Percentiles rank a stretch among this genome's conserved stretches.
These are phyloP conservation scores for Penicillium sp. DNA, from an alignment of 2,329 filamentous ascomycete genomes.

Conservation along the genomic window DNA sequence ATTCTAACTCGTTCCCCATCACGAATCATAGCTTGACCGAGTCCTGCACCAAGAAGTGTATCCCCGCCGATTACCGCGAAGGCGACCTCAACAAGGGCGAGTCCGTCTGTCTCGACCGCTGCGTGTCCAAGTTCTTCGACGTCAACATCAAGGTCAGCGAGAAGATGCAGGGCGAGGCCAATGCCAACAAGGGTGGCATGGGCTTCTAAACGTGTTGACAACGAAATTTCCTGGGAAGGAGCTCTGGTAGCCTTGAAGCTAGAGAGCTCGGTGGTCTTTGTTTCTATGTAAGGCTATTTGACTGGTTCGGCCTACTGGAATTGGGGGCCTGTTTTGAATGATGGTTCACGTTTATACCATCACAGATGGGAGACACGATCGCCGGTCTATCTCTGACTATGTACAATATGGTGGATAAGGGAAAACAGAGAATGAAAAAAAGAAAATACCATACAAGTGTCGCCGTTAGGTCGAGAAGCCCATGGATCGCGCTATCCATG, in stretches of 20 bases:
- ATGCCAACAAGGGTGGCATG: constrained; percentile 59
- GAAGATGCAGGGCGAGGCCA: constrained; percentile 82
- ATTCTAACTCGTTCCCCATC: background rate
- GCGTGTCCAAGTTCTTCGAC: constrained; percentile 97
- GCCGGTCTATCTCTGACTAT: constrained; percentile 22
- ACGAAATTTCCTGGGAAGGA: background rate
- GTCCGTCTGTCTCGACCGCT: constrained; percentile 95
- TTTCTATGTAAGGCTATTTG: constrained; percentile 10
- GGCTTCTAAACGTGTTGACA: constrained; percentile 44
- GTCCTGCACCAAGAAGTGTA: constrained; percentile 90
- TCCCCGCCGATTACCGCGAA: constrained; percentile 90
- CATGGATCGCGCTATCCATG: constrained; percentile 48
- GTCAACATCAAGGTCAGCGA: constrained; percentile 97
- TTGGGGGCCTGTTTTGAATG: constrained; percentile 7
- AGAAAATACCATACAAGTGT: constrained; percentile 19
- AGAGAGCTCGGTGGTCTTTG: background rate
- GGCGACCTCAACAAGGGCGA: constrained; percentile 98
- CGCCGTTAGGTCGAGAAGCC: constrained; percentile 23
- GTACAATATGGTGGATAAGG: constrained; percentile 28
- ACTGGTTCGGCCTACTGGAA: constrained; percentile 8
- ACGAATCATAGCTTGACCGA: constrained; percentile 66
- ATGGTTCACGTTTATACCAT: constrained; percentile 24
- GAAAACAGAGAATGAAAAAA: constrained; percentile 20
- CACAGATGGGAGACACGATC: constrained; percentile 18
- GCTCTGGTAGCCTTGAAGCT: constrained; percentile 2